These are phyloP conservation scores for Fusarium albidum DNA, from an alignment of 2,329 filamentous ascomycete genomes.

Conservation along the genomic window DNA sequence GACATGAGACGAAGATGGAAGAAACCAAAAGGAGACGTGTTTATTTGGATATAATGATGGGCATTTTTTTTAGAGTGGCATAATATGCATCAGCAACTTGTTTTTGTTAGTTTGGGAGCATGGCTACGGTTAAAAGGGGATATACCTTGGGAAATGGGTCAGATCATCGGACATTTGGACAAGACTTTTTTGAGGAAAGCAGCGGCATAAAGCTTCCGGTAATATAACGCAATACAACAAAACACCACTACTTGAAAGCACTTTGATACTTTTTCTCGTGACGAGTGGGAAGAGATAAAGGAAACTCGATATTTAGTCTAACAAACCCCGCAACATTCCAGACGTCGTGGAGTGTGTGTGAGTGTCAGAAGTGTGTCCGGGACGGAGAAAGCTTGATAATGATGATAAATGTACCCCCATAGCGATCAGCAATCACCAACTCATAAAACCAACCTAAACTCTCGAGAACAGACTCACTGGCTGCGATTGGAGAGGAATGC, in stretches of 20 bases:
- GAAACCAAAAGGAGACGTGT: background rate
- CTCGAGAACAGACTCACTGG: too few relatives aligned
- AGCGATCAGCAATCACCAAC: too few relatives aligned
- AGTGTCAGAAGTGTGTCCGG: too few relatives aligned
- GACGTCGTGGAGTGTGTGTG: too few relatives aligned
- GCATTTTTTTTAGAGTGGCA: constrained; percentile 5
- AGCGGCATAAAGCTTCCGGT: background rate
- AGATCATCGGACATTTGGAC: background rate
- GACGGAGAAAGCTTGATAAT: too few relatives aligned
- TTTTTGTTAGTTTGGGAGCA: background rate
- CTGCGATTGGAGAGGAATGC: too few relatives aligned
- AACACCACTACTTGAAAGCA: background rate
- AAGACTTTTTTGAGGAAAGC: background rate
- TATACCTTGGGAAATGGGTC: background rate
- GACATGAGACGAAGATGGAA: constrained; percentile 18
- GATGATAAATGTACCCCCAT: too few relatives aligned
- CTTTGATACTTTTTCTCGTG: too few relatives aligned
- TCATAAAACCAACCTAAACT: too few relatives aligned
- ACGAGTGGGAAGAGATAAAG: background rate
- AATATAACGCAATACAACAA: constrained; percentile 20
- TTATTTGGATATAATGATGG: background rate
- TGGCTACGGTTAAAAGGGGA: background rate
- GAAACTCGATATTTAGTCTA: background rate
- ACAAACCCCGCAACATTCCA: too few relatives aligned
- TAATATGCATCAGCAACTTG: constrained; percentile 3